Evolutionary conservation across 176 grass and related monocot genomes (phyloP).

Genomic region (Chrysopogon serrulatus): DNA sequence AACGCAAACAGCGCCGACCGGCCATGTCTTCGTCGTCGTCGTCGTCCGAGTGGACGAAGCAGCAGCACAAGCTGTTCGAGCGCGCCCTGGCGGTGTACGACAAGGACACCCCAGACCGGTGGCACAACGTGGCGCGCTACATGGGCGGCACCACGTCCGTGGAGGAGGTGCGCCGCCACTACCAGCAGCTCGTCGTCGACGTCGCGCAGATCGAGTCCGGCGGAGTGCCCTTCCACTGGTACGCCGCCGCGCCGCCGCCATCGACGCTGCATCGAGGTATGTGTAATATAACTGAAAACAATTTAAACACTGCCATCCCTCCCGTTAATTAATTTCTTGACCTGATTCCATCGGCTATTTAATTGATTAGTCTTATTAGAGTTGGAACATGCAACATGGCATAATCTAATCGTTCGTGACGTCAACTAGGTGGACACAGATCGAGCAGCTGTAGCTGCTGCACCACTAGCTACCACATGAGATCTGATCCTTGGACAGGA

Average conservation of each 20-base stretch:
- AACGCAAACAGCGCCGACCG: conserved; percentile 27
- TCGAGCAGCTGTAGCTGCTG: not conserved
- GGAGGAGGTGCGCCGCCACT: conserved; percentile 56
- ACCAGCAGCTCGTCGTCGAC: conserved; percentile 44
- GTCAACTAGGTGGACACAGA: not conserved
- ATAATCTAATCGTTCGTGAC: too few species aligned
- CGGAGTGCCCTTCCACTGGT: conserved; percentile 35
- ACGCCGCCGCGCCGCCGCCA: conserved; percentile 4
- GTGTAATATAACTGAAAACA: not conserved
- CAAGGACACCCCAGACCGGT: conserved; percentile 54
- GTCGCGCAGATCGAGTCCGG: conserved; percentile 52
- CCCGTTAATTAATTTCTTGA: not conserved
- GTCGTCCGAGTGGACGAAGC: conserved; percentile 36
- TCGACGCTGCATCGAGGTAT: conserved; percentile 8
- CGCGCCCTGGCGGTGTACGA: conserved; percentile 58
- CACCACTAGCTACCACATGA: conserved; percentile 3
- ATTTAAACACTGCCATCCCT: not conserved
- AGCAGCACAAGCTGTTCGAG: conserved; percentile 68
- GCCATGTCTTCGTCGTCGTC: not conserved
- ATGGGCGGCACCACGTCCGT: conserved; percentile 57
- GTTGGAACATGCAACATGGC: not conserved
- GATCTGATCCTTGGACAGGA: conserved; percentile 7
- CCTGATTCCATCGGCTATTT: not conserved
- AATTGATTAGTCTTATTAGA: conserved; percentile 1
- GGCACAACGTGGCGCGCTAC: conserved; percentile 56